Base-by-base conservation (phyloP, 1,139 yeast genomes). In the Pneumocystis oryctolagi region DNA sequence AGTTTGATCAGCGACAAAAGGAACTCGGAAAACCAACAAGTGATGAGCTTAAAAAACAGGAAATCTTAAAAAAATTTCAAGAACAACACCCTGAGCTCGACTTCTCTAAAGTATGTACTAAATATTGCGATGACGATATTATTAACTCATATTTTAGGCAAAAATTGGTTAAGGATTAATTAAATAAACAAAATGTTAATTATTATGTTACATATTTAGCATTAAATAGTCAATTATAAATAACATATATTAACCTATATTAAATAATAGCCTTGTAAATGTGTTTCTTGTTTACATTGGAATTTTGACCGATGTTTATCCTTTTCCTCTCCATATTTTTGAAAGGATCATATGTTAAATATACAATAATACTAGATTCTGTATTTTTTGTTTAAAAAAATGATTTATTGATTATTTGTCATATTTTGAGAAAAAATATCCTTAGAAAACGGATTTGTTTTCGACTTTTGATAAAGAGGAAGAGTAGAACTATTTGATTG, bases 11-110 rank as follows among this genome's bases (percentile, higher is more conserved):
- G 67, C 72, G 71, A 58, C 79, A 76, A 65, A 75, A 77, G 66
- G 73, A 74, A 64, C 67, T 67, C 68, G 78, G 77, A 16, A 67
- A 69, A 64, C 75, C 77, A 1, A 65, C 75, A 18, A 71, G 74
- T 62, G 79, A 77, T 53, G 79, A 76, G 63, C 65, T 70, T 62
- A 69, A 71, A 62, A 74, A 75, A 65, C 71, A 71, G 63, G 68
- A 71, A 59, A 68, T 73, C 47, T 67, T 77, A 60, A 75, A 75
- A 56, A 72, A 73, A 64, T 77, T 77, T 70, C 75, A 77, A 66
- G 62, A 67, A 37, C 76, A 73, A 70, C 80, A 78, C 62, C 80
- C 80, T 2, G 79, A 77, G 64, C 68, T 76, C 67, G 78, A 75
- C 65, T 76, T 76, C 65, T 71, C 74, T 39, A 62, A 60, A 28